A percentile compares a stretch with the other conserved stretches of the same genome.
These are phyloP conservation scores for Plasmodium coatneyi DNA, from an alignment of 169 alveolate genomes.

Conservation along the genomic window DNA sequence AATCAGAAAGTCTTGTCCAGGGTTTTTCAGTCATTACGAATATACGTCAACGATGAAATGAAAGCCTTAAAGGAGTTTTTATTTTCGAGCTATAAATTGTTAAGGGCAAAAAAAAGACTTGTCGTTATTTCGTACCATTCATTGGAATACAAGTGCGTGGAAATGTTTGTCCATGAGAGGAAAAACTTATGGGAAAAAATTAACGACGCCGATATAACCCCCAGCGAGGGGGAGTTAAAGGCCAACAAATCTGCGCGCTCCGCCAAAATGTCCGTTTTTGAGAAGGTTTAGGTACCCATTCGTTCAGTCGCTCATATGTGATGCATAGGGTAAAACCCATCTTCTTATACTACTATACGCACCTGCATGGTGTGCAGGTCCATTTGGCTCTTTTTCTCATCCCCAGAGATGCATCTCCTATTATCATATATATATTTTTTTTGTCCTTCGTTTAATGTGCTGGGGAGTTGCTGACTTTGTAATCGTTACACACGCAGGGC, in stretches of 20 bases:
- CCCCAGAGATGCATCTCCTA: background rate
- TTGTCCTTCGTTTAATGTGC: background rate
- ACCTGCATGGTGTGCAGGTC: background rate
- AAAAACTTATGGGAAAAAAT: conserved; percentile 31
- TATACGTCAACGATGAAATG: conserved; percentile 83
- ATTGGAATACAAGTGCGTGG: conserved; percentile 79
- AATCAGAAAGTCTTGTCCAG: conserved; percentile 79
- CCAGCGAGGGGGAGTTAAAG: conserved; percentile 45
- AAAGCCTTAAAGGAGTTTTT: conserved; percentile 76
- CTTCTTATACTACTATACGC: background rate
- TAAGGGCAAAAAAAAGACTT: conserved; percentile 75
- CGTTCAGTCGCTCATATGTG: background rate
- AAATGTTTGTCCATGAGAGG: conserved; percentile 33
- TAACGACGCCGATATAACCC: conserved; percentile 30
- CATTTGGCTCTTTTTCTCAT: background rate
- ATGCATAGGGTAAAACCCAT: background rate
- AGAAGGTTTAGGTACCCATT: conserved; percentile 11
- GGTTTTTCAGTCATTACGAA: conserved; percentile 84
- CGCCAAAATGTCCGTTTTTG: conserved; percentile 70
- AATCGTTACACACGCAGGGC: background rate
- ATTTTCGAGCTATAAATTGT: conserved; percentile 75
- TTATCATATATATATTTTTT: too few relatives aligned
- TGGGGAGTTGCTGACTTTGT: background rate
- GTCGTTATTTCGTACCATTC: conserved; percentile 85
- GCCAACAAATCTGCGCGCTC: conserved; percentile 67